Evolutionary conservation across 2,329 filamentous ascomycete genomes (phyloP).

Genomic region (Colletotrichum chrysophilum): DNA sequence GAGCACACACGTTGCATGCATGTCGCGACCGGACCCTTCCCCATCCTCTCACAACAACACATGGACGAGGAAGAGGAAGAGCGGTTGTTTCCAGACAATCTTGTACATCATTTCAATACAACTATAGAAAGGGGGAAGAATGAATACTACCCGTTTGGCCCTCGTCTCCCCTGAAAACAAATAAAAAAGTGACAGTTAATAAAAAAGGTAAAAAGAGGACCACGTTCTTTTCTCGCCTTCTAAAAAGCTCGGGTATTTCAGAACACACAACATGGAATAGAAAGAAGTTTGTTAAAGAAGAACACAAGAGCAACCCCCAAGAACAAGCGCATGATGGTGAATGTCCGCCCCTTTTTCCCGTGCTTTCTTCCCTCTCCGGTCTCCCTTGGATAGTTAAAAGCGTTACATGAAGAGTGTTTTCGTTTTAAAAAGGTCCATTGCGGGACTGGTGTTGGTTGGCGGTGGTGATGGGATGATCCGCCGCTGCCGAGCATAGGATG

Average conservation of each 20-base stretch:
- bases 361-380: neutral
- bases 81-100: neutral
- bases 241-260: slow-evolving; percentile 24
- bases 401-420: slow-evolving; percentile 1
- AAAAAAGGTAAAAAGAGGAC: slow-evolving; percentile 7
- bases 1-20: neutral
- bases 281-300: neutral
- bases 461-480: neutral
- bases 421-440: neutral
- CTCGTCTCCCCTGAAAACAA: neutral
- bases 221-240: slow-evolving; percentile 17
- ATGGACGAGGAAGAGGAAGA: neutral
- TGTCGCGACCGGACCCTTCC: neutral
- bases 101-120: slow-evolving; percentile 21
- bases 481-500: neutral
- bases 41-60: too few relatives aligned
- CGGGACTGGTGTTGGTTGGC: neutral
- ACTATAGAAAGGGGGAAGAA: slow-evolving; percentile 19
- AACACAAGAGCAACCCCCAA: neutral
- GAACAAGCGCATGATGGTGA: neutral
- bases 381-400: slow-evolving; percentile 4
- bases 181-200: neutral
- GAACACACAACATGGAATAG: slow-evolving; percentile 16
- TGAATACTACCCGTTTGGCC: slow-evolving; percentile 2
- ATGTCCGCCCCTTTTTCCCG: neutral